Conservation (phyloP, 2,329 filamentous ascomycete species). For the Mariannaea sp. region DNA sequence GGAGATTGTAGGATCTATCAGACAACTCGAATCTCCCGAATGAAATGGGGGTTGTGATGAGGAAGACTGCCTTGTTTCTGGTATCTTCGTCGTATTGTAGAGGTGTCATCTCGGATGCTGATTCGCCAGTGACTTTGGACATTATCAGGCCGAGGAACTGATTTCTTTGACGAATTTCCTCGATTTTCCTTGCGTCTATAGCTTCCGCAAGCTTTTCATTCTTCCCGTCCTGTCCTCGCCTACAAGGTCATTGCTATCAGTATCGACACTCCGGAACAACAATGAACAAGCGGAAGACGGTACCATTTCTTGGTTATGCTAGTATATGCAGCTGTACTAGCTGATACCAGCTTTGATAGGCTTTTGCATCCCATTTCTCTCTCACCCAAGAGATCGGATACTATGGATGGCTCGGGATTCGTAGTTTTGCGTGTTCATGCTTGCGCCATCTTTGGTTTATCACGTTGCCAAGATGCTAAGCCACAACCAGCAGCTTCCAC, state of each 20-base stretch:
- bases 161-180: constrained; percentile 30
- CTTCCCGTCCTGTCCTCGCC: constrained; percentile 10
- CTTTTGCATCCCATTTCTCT: constrained; percentile 10
- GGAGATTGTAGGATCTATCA: constrained; percentile 27
- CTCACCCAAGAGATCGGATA: too few species aligned
- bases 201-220: constrained; percentile 15
- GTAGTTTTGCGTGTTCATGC: too few species aligned
- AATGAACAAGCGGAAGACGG: background rate
- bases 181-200: constrained; percentile 8
- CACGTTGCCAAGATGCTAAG: background rate
- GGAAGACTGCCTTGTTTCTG: constrained; percentile 30
- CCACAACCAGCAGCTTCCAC: background rate
- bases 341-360: constrained; percentile 12
- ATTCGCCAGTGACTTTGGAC: constrained; percentile 30
- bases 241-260: background rate
- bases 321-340: constrained; percentile 11
- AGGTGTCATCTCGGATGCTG: constrained; percentile 27
- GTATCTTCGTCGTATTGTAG: constrained; percentile 24
- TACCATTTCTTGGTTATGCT: constrained; percentile 18
- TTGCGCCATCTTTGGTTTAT: background rate
- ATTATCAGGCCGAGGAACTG: constrained; percentile 25
- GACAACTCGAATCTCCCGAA: constrained; percentile 33
- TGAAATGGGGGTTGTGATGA: constrained; percentile 31
- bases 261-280: background rate
- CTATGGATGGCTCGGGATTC: background rate